Evolutionary conservation across 2,329 filamentous ascomycete genomes (phyloP).

Genomic region (Aspergillus fischeri): DNA sequence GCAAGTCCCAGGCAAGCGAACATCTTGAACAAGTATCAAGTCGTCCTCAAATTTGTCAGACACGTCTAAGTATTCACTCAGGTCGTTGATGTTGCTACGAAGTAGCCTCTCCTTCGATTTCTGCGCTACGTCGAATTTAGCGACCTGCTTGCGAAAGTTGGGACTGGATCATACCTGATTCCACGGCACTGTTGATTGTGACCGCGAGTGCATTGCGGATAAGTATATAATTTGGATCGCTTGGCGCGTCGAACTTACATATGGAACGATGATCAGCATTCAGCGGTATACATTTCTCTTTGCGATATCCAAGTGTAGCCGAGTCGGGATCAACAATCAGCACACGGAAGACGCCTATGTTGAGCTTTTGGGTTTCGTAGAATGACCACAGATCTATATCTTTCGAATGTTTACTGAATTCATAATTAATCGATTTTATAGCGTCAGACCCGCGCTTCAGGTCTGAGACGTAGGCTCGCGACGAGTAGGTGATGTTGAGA

Average conservation of each 20-base stretch:
- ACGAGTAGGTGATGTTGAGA: too few species aligned
- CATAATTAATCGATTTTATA: too few species aligned
- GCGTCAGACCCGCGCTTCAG: too few species aligned
- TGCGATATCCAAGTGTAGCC: too few species aligned
- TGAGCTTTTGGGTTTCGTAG: too few species aligned
- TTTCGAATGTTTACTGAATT: too few species aligned
- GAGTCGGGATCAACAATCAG: too few species aligned
- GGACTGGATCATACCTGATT: neutral
- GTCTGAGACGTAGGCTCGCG: too few species aligned
- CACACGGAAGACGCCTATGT: too few species aligned
- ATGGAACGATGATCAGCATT: neutral
- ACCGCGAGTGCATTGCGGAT: neutral
- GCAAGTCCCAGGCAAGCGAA: neutral
- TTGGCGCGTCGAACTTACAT: neutral
- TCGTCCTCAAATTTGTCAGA: constrained; percentile 1
- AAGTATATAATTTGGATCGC: neutral
- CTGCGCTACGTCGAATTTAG: neutral
- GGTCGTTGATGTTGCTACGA: neutral
- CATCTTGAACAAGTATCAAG: neutral
- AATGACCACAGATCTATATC: too few species aligned
- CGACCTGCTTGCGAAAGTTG: neutral
- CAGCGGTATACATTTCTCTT: neutral
- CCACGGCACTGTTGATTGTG: neutral
- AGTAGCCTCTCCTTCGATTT: neutral
- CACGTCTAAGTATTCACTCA: neutral